Percentiles rank a stretch among this genome's conserved stretches.
Evolutionary conservation across 306 rosid species (phyloP).

Genomic region (Quercus berberidifolia): DNA sequence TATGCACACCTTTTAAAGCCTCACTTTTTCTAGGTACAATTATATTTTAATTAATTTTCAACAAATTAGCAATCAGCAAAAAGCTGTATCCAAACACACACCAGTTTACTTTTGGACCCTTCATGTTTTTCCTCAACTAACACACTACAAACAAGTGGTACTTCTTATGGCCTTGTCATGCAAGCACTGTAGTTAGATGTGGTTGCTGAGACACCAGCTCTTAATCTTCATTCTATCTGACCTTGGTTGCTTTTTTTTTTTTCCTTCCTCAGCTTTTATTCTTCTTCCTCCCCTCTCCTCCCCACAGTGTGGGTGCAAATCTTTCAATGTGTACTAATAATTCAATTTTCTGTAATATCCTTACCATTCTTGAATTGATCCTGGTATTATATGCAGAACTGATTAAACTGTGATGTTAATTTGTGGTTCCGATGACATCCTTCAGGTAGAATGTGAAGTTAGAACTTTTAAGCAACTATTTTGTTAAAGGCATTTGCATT

Average conservation of each 20-base stretch:
- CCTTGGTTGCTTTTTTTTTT: neutral
- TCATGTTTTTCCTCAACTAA: neutral
- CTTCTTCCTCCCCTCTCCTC: neutral
- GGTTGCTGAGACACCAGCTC: neutral
- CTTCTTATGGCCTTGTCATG: neutral
- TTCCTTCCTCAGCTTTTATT: neutral
- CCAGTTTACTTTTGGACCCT: neutral
- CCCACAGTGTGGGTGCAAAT: neutral
- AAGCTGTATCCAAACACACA: too few species aligned
- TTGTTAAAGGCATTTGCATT: neutral
- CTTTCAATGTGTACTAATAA: too few species aligned
- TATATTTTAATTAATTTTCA: too few species aligned
- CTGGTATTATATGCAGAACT: neutral
- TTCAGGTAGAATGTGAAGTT: too few species aligned
- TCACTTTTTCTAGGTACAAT: too few species aligned
- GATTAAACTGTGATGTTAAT: neutral
- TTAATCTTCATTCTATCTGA: neutral
- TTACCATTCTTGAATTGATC: too few species aligned
- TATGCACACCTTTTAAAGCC: too few species aligned
- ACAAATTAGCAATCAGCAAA: too few species aligned
- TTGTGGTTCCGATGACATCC: too few species aligned
- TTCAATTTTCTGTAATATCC: too few species aligned
- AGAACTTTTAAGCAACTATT: neutral
- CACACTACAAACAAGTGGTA: neutral
- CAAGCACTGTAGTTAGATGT: neutral